A percentile compares a stretch with the other conserved stretches of the same genome.
Conservation (phyloP, 164 flowering plant species). For the Dillenia suffruticosa region DNA sequence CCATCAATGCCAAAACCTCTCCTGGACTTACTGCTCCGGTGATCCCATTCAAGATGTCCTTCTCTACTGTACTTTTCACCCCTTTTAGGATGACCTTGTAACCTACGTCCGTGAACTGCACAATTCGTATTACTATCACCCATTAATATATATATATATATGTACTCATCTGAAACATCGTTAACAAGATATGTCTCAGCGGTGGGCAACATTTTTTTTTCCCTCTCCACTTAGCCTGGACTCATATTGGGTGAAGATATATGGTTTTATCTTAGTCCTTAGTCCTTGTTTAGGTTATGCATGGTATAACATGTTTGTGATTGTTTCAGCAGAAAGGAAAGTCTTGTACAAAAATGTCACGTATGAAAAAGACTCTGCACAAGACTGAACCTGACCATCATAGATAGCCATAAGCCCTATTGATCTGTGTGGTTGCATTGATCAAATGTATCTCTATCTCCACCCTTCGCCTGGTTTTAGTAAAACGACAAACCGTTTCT, state of each 20-base stretch:
- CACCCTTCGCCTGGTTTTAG: slow-evolving; percentile 42
- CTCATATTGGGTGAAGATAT: too few species aligned
- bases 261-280: too few species aligned
- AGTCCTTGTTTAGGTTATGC: too few species aligned
- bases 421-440: slow-evolving; percentile 14
- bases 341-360: slow-evolving; percentile 54
- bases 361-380: slow-evolving; percentile 38
- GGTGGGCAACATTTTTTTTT: too few species aligned
- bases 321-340: slow-evolving; percentile 11
- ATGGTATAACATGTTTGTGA: too few species aligned
- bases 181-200: not conserved
- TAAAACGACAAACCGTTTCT: slow-evolving; percentile 11
- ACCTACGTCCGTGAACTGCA: slow-evolving; percentile 86
- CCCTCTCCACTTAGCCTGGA: too few species aligned
- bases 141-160: too few species aligned
- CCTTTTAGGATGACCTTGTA: slow-evolving; percentile 75
- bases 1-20: slow-evolving; percentile 90
- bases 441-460: slow-evolving; percentile 25
- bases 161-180: not conserved
- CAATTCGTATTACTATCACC: not conserved
- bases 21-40: slow-evolving; percentile 83
- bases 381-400: slow-evolving; percentile 54
- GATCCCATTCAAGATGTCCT: slow-evolving; percentile 72
- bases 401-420: slow-evolving; percentile 19
- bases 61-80: slow-evolving; percentile 48